These are phyloP conservation scores for Amauroascus niger DNA, from an alignment of 2,329 filamentous ascomycete species.

Conservation along the genomic window DNA sequence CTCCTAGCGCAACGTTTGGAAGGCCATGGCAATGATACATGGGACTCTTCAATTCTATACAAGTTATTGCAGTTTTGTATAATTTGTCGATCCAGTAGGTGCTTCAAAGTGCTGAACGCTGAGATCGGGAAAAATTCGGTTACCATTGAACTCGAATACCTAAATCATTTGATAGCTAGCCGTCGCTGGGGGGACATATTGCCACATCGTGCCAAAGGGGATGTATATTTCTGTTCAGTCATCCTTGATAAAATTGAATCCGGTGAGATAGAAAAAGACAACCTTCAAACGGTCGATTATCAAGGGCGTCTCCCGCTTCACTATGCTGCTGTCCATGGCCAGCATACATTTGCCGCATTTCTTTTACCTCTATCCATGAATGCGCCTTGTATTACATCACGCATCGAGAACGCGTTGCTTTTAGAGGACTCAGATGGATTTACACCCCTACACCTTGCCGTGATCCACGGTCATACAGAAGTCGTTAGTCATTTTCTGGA, in stretches of 20 bases:
- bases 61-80: not conserved
- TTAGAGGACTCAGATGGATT: constrained; percentile 4
- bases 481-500: constrained; percentile 11
- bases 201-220: not conserved
- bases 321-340: constrained; percentile 14
- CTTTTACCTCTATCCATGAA: constrained; percentile 1
- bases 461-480: constrained; percentile 12
- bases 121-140: not conserved
- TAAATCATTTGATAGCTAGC: not conserved
- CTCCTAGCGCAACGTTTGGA: not conserved
- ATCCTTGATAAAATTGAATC: constrained; percentile 1
- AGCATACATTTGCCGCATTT: constrained; percentile 13
- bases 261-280: not conserved
- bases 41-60: not conserved
- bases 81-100: not conserved
- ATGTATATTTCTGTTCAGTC: not conserved
- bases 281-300: constrained; percentile 8
- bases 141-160: not conserved
- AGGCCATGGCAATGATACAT: not conserved
- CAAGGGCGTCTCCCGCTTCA: constrained; percentile 16
- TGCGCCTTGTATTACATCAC: too few species aligned
- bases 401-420: not conserved
- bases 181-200: not conserved
- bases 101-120: not conserved
- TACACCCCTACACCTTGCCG: constrained; percentile 16